Evolutionary conservation across 495 filamentous ascomycete species (phyloP), one percentile per base, ranked within the genome.

Genomic region (Penicillium turbatum): DNA sequence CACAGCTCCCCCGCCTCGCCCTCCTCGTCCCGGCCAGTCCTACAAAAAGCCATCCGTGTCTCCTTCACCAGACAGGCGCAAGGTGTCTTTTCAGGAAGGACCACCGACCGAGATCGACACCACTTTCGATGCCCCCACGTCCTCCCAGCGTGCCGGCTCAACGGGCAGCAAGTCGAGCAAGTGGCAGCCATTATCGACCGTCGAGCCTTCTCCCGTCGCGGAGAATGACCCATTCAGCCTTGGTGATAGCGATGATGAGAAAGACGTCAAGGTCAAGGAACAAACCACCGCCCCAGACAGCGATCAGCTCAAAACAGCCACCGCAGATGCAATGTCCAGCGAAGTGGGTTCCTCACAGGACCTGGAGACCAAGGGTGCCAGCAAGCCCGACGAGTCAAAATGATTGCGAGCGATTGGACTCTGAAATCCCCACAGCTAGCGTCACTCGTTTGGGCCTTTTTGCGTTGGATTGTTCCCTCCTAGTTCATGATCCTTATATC

Each of bases 211-310:
- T 46, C 93, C 95, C 30, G 85, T 92, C 39, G 83, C 82, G 9
- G 92, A 98, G 55, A 89, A 95, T 60, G 93, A 98, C 63, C 93
- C 93, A 0, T 98, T 98, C 70, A 95, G 89, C 60, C 80, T 98
- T 9, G 93, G 93, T 2, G 93, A 98, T 62, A 96, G 91, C 60
- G 90, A 95, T 54, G 93, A 97, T 44, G 95, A 97, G 70, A 87
- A 87, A 55, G 91, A 90, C n/a, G 68, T 76, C 13, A 89, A 88
- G 68, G 63, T 76, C 32, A 86, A 86, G 59, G 84, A 86, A 46
- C 65, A 74, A 41, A 73, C 74, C 53, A 80, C 82, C 54, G 60
- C 77, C 52, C 83, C 88, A 56, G 88, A 90, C 65, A 74, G 71
- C 17, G 86, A 89, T 55, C 77, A 83, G 61, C 61, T 88, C 59